phyloP scores from a whole-genome alignment of 257 asterid species.

The Catharanthus roseus region DNA sequence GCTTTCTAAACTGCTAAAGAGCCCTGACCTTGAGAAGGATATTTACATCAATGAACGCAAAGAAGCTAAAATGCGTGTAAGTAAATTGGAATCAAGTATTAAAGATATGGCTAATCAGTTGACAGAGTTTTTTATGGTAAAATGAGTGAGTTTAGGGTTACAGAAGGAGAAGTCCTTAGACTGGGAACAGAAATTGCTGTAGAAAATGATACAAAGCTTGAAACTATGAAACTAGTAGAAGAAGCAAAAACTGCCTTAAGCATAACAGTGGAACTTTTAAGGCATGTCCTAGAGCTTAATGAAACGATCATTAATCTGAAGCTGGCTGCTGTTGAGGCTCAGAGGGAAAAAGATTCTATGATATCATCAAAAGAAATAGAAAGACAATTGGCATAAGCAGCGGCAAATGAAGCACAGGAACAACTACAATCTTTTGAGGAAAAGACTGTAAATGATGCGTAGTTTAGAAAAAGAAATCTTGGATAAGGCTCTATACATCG shows the following conservation, averaged over 20 bases:
- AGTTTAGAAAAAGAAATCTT: constrained; percentile 33
- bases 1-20: constrained; percentile 32
- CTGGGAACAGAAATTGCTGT: constrained; percentile 28
- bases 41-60: constrained; percentile 32
- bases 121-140: constrained; percentile 21
- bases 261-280: constrained; percentile 24
- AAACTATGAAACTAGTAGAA: constrained; percentile 21
- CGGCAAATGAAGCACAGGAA: constrained; percentile 16
- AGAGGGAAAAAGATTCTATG: constrained; percentile 14
- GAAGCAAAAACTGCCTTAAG: constrained; percentile 17
- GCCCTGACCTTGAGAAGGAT: constrained; percentile 40
- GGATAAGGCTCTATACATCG: constrained; percentile 29
- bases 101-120: constrained; percentile 16
- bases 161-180: constrained; percentile 23
- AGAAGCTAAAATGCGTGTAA: constrained; percentile 22
- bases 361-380: constrained; percentile 18
- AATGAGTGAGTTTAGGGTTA: constrained; percentile 23
- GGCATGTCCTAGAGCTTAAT: constrained; percentile 26
- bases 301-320: constrained; percentile 17
- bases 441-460: constrained; percentile 22
- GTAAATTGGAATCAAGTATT: constrained; percentile 35
- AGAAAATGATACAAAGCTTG: constrained; percentile 27
- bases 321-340: constrained; percentile 16
- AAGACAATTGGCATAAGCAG: constrained; percentile 16
- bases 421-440: background rate